Conservation (phyloP, 805 yeast genomes). For the Candida ipomoeae region DNA sequence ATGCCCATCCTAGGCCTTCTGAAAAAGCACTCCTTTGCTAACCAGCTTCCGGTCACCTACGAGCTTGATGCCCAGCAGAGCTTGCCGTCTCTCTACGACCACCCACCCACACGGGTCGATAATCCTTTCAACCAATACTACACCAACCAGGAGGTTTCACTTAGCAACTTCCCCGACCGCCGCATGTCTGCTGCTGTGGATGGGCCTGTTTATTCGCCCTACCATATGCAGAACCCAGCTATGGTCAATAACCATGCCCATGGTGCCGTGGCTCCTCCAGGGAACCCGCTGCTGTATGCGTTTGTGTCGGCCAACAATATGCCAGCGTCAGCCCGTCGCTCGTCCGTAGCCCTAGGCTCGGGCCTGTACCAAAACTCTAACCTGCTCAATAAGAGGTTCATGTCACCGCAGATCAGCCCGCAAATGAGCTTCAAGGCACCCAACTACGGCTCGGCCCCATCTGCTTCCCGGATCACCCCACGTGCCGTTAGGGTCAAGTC, state of each 20-base stretch:
- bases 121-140: slow-evolving; percentile 44
- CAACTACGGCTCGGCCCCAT: not conserved
- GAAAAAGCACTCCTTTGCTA: slow-evolving; percentile 35
- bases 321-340: slow-evolving; percentile 13
- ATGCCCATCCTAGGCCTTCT: slow-evolving; percentile 25
- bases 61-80: slow-evolving; percentile 34
- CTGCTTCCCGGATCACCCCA: slow-evolving; percentile 37
- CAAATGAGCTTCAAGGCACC: not conserved
- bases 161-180: slow-evolving; percentile 26
- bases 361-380: slow-evolving; percentile 16
- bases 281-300: slow-evolving; percentile 1
- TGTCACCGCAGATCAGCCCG: slow-evolving; percentile 12
- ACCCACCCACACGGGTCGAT: slow-evolving; percentile 43
- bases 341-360: slow-evolving; percentile 22
- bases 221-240: slow-evolving; percentile 6
- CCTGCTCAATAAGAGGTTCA: slow-evolving; percentile 13
- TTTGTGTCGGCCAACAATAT: slow-evolving; percentile 1
- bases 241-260: not conserved
- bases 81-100: slow-evolving; percentile 27
- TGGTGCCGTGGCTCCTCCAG: slow-evolving; percentile 4
- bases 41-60: slow-evolving; percentile 49
- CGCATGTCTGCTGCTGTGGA: slow-evolving; percentile 39
- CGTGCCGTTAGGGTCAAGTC: slow-evolving; percentile 39
- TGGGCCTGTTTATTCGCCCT: slow-evolving; percentile 22
- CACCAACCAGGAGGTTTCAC: slow-evolving; percentile 33